These are phyloP conservation scores for Wallemia mellicola DNA, from an alignment of 1,284 basidiomycete species.

Conservation along the genomic window DNA sequence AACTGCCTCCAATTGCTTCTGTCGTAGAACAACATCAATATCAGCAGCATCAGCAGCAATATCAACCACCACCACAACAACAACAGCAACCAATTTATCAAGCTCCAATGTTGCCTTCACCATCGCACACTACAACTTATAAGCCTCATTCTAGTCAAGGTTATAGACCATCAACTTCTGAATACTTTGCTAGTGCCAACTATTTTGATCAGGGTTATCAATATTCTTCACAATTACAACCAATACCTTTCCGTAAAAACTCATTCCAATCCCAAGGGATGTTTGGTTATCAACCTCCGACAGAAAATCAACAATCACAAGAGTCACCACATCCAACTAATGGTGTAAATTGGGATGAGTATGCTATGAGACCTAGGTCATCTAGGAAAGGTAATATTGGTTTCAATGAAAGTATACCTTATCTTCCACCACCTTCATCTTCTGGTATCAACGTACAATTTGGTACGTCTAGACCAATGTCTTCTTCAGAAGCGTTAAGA, in stretches of 20 bases:
- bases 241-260: background rate
- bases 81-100: background rate
- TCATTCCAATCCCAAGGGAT: background rate
- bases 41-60: background rate
- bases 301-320: background rate
- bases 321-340: background rate
- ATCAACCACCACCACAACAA: background rate
- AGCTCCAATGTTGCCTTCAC: background rate
- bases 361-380: background rate
- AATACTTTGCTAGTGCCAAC: background rate
- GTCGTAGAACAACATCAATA: background rate
- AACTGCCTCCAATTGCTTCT: background rate
- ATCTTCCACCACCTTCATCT: background rate
- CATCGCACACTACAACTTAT: background rate
- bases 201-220: background rate
- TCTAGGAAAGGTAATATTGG: background rate
- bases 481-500: background rate
- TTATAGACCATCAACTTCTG: background rate
- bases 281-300: background rate
- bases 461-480: background rate
- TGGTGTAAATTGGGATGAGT: background rate
- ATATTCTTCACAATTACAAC: background rate
- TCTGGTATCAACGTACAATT: background rate
- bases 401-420: background rate
- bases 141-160: background rate